These are phyloP conservation scores for Prunus dulcis DNA, from an alignment of 306 rosid species.

Conservation along the genomic window DNA sequence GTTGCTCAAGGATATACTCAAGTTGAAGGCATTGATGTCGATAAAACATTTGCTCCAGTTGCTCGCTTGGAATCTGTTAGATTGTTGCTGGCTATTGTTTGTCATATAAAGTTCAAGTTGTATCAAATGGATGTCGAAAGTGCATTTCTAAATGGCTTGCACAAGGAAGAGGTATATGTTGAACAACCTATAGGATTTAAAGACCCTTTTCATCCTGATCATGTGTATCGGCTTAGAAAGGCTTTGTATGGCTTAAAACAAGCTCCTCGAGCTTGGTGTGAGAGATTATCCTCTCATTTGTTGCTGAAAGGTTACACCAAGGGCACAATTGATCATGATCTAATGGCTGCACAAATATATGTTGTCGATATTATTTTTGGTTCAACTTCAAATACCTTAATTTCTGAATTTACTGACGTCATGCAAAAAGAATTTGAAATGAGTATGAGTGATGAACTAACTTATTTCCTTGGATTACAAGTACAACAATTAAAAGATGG, in stretches of 20 bases:
- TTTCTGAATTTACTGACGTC: background rate
- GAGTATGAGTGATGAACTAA: background rate
- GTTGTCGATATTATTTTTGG: background rate
- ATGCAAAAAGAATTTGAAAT: background rate
- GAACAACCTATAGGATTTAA: background rate
- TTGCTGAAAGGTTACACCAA: background rate
- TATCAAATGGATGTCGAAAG: background rate
- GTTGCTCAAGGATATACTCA: background rate
- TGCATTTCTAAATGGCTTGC: background rate
- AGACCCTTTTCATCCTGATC: background rate
- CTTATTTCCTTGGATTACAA: background rate
- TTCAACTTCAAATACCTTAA: background rate
- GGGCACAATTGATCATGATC: background rate
- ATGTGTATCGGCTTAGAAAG: background rate
- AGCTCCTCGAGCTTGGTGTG: background rate
- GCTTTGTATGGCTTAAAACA: background rate
- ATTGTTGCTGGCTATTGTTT: background rate
- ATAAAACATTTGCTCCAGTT: background rate
- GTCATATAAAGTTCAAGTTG: background rate
- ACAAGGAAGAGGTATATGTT: background rate
- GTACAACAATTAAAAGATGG: background rate
- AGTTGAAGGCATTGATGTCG: background rate
- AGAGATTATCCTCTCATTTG: background rate
- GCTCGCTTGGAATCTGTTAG: background rate
- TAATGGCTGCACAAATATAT: background rate